Conservation (phyloP, 768 basidiomycete genomes). For the Boletus reticulatus region DNA sequence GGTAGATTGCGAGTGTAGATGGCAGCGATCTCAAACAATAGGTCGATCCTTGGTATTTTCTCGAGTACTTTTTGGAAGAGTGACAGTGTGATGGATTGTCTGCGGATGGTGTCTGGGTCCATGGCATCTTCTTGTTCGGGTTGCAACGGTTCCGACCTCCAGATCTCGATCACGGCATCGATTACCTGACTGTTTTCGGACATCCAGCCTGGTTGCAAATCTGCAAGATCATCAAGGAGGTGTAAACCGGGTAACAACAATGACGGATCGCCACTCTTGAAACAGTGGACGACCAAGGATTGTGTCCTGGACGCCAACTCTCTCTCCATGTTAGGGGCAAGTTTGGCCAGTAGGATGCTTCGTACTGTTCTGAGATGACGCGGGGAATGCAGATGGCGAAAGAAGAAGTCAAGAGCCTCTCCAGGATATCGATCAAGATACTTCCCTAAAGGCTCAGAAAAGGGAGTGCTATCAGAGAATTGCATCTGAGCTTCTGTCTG, state of each 20-base stretch:
- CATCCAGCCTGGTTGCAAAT: constrained; percentile 69
- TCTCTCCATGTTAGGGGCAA: constrained; percentile 72
- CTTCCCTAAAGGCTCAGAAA: constrained; percentile 88
- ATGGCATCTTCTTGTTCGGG: constrained; percentile 42
- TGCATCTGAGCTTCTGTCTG: constrained; percentile 91
- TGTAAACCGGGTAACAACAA: constrained; percentile 69
- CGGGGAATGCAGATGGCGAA: constrained; percentile 73
- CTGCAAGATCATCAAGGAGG: constrained; percentile 73
- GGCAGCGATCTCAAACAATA: constrained; percentile 85
- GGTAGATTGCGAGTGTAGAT: constrained; percentile 78
- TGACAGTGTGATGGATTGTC: constrained; percentile 64
- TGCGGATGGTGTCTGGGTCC: constrained; percentile 50
- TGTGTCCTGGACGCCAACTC: constrained; percentile 64
- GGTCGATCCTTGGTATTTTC: constrained; percentile 74
- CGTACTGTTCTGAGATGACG: constrained; percentile 81
- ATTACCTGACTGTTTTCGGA: constrained; percentile 63
- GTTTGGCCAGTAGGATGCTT: constrained; percentile 74
- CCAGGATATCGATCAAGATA: constrained; percentile 89
- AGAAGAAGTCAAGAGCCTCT: constrained; percentile 84
- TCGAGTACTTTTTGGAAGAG: constrained; percentile 76
- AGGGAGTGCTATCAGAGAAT: constrained; percentile 85
- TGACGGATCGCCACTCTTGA: constrained; percentile 47
- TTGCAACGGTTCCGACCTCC: constrained; percentile 54
- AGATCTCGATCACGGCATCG: constrained; percentile 69
- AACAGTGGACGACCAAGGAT: constrained; percentile 48